A percentile compares a stretch with the other conserved stretches of the same genome.
Conservation (phyloP, 176 grass and related monocot genomes). For the Olyra latifolia region DNA sequence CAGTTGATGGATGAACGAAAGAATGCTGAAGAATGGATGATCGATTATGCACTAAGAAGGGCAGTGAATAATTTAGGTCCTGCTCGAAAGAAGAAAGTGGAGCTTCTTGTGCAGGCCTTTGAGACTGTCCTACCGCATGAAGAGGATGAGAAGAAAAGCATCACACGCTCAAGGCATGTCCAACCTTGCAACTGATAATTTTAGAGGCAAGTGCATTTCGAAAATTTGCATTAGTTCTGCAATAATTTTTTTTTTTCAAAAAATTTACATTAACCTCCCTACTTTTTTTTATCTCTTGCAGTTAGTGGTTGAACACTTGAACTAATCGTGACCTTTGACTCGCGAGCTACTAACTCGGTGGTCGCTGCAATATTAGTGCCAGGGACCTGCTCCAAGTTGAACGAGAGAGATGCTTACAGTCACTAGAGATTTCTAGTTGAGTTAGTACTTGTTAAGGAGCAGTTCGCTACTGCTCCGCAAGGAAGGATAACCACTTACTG, state of each 20-base stretch:
- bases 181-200: conserved; percentile 46
- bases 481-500: conserved; percentile 29
- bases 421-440: conserved; percentile 28
- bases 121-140: conserved; percentile 68
- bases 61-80: conserved; percentile 64
- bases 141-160: conserved; percentile 42
- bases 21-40: conserved; percentile 97
- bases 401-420: conserved; percentile 39
- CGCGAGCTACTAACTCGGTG: conserved; percentile 52
- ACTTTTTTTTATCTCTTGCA: conserved; percentile 3
- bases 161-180: conserved; percentile 29
- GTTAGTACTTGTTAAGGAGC: neutral
- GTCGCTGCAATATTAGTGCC: conserved; percentile 79
- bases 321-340: conserved; percentile 45
- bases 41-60: conserved; percentile 77
- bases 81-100: conserved; percentile 82
- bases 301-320: conserved; percentile 53
- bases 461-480: conserved; percentile 19
- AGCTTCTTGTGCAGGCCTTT: conserved; percentile 89
- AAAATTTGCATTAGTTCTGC: neutral
- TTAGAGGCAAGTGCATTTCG: conserved; percentile 29
- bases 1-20: conserved; percentile 85
- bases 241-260: too few relatives aligned
- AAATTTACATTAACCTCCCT: neutral
- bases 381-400: conserved; percentile 54